Evolutionary conservation across 169 alveolate species (phyloP), one percentile per base, ranked within the genome.

Genomic region (Cryptosporidium parvum): DNA sequence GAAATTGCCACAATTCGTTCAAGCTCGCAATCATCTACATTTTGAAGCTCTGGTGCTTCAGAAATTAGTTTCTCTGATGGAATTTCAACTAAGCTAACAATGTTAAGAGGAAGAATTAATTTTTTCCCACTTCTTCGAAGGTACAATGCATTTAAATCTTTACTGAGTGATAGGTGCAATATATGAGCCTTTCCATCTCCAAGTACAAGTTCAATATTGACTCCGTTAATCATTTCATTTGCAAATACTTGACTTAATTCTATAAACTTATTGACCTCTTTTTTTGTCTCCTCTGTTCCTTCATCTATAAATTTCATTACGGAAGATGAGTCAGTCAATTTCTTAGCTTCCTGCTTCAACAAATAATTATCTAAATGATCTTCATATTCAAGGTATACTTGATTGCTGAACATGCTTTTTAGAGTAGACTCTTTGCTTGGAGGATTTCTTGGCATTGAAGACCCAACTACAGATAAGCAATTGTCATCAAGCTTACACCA

Each of bases 171-270:
- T 59, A 80, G 18, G 51, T 80, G 89, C 23, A 80, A n/a, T 29
- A 31, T 31, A 44, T 80, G 89, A 2, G 89, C 89, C 29, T 62
- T 80, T n/a, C 89, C 75, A 80, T 80, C 89, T n/a, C 80, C 89
- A 14, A 80, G 62, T 18, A 80, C 68, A 16, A 80, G 61, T 29
- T 80, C 89, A 39, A 80, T 48, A 39, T 65, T 58, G 21, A 80
- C 75, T 39, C 89, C 89, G 42, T 80, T 80, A 23, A 80, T 80
- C 89, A 80, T 80, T 42, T 80, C 89, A 80, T 65, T 80, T 29
- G 89, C 89, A 31, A 80, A 80, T 1, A 69, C 14, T 0, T 37
- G 44, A 5, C 80, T 65, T 44, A 62, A 18, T 44, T 62, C 75
- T 67, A 42, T 65, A 31, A 80, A 65, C 18, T 33, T 80, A 18